Percentiles rank a stretch among this genome's conserved stretches.
Evolutionary conservation across 208 protist genomes (phyloP).

Genomic region (Leishmania tropica): DNA sequence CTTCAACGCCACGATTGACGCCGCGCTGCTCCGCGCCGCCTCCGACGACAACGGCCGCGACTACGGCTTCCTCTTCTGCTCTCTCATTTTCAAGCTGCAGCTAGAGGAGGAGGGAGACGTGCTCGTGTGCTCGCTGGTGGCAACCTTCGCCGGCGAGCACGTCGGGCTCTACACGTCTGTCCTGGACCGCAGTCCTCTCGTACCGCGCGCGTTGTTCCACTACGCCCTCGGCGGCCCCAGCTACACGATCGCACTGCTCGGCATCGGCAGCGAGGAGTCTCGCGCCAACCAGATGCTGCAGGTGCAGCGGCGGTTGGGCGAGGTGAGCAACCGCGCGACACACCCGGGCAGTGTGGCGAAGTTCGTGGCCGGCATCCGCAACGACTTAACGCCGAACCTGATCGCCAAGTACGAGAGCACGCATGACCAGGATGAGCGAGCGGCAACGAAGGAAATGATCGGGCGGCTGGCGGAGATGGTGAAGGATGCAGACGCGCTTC

Average conservation of each 20-base stretch:
- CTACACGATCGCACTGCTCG: conserved; percentile 77
- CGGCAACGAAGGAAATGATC: conserved; percentile 57
- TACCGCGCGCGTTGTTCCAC: conserved; percentile 77
- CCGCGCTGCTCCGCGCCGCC: conserved; percentile 37
- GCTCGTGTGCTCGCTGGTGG: conserved; percentile 68
- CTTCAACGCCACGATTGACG: conserved; percentile 60
- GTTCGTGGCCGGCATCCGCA: conserved; percentile 73
- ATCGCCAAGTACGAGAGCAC: conserved; percentile 51
- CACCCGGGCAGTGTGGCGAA: conserved; percentile 77
- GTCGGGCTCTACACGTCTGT: conserved; percentile 70
- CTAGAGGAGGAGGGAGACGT: conserved; percentile 64
- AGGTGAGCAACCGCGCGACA: conserved; percentile 64
- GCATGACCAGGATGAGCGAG: conserved; percentile 30
- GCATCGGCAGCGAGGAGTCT: conserved; percentile 66
- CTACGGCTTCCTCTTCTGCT: conserved; percentile 68
- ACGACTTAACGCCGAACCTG: conserved; percentile 58
- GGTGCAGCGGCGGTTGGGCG: conserved; percentile 67
- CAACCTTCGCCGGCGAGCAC: conserved; percentile 72
- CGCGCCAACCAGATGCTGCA: conserved; percentile 71
- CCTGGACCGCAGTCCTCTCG: conserved; percentile 62
- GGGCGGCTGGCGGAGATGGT: conserved; percentile 70
- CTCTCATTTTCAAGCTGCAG: conserved; percentile 71
- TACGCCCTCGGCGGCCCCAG: conserved; percentile 85
- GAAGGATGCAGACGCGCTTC: conserved; percentile 61
- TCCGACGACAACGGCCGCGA: conserved; percentile 44